Percentiles rank a stretch among this genome's conserved stretches.
Conservation (phyloP, 331 rosid species). For the Prunus yedoensis region DNA sequence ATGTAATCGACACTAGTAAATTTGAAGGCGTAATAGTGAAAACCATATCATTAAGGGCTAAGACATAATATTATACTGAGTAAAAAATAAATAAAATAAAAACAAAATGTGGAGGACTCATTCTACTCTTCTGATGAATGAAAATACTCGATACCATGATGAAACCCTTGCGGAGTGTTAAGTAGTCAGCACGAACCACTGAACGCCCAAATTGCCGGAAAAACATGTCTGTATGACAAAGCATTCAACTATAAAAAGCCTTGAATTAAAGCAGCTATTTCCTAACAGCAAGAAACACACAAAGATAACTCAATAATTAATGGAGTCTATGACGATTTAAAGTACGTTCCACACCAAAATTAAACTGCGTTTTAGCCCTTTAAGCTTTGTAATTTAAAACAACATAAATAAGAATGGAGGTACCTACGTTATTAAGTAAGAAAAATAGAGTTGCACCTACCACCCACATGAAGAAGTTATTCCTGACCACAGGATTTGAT, state of each 20-base stretch:
- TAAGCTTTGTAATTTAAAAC: neutral
- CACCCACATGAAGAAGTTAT: slow-evolving; percentile 67
- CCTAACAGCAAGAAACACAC: neutral
- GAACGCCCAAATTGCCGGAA: slow-evolving; percentile 92
- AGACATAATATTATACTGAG: neutral
- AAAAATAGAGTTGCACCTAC: slow-evolving; percentile 47
- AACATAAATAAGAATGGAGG: slow-evolving; percentile 8
- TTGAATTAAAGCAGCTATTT: neutral
- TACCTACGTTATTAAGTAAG: slow-evolving; percentile 15
- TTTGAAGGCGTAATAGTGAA: neutral
- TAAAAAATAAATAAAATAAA: slow-evolving; percentile 1
- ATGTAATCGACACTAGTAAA: neutral
- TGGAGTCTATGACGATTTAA: neutral
- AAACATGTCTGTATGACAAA: slow-evolving; percentile 73
- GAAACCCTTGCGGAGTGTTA: slow-evolving; percentile 91
- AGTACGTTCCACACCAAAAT: neutral
- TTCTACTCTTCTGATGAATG: neutral
- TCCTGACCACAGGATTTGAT: slow-evolving; percentile 60
- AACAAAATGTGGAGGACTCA: neutral
- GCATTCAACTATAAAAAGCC: slow-evolving; percentile 9
- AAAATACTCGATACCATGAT: slow-evolving; percentile 54
- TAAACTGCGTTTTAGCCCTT: neutral
- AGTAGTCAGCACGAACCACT: slow-evolving; percentile 83
- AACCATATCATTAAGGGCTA: neutral
- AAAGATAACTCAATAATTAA: neutral